Evolutionary conservation across 345 rosid genomes (phyloP).

Genomic region (Kandelia obovata): DNA sequence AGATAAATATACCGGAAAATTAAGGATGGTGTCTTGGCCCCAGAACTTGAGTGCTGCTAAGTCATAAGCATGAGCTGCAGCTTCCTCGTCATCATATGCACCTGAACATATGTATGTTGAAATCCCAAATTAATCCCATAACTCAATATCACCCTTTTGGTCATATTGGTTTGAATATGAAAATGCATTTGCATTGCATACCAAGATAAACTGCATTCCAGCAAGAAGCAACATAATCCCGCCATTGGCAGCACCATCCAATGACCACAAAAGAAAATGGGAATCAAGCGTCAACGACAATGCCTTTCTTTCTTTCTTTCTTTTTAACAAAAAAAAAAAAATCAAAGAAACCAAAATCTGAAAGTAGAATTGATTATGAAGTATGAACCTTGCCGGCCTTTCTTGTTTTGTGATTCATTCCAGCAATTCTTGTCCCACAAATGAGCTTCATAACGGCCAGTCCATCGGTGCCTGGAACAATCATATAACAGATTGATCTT

Average conservation of each 20-base stretch:
- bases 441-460: constrained; percentile 60
- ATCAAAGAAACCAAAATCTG: too few species aligned
- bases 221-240: constrained; percentile 12
- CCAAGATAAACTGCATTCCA: constrained; percentile 53
- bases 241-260: constrained; percentile 1
- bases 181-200: constrained; percentile 14
- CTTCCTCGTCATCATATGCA: constrained; percentile 85
- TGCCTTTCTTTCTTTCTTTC: too few species aligned
- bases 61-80: constrained; percentile 95
- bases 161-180: neutral
- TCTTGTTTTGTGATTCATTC: constrained; percentile 60
- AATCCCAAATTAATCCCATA: neutral
- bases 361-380: too few species aligned
- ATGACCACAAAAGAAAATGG: neutral
- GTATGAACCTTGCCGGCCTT: constrained; percentile 56
- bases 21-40: constrained; percentile 83
- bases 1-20: constrained; percentile 57
- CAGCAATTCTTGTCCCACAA: constrained; percentile 66
- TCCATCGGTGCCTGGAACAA: constrained; percentile 52
- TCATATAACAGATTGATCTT: neutral
- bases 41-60: constrained; percentile 94
- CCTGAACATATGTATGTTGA: constrained; percentile 30
- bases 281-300: neutral
- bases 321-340: too few species aligned
- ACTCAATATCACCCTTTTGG: neutral